A percentile compares a stretch with the other conserved stretches of the same genome.
Evolutionary conservation across 148 eudicot species (phyloP).

Genomic region (Spergularia bocconei): DNA sequence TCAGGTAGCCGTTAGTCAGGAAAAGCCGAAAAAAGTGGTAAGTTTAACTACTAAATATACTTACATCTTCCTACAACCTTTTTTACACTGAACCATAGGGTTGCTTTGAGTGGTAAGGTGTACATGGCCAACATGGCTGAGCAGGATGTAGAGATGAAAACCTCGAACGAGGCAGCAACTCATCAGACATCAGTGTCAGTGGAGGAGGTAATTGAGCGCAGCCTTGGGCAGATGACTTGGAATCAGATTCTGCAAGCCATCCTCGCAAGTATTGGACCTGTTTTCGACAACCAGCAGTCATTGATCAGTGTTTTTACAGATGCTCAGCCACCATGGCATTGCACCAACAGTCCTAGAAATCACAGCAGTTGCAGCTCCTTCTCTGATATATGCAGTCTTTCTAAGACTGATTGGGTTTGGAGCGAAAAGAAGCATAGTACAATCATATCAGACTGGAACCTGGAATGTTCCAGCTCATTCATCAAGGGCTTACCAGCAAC

Average conservation of each 20-base stretch:
- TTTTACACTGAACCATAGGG: neutral
- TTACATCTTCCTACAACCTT: neutral
- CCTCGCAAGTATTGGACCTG: conserved; percentile 19
- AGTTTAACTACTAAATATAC: too few relatives aligned
- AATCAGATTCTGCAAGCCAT: conserved; percentile 27
- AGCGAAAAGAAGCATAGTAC: conserved; percentile 3
- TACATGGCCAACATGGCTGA: conserved; percentile 25
- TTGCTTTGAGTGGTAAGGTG: neutral
- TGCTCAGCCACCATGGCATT: conserved; percentile 29
- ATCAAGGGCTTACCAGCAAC: conserved; percentile 27
- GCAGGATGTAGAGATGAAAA: conserved; percentile 4
- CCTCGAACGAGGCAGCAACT: neutral
- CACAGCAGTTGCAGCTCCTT: conserved; percentile 2
- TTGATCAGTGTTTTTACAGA: conserved; percentile 29
- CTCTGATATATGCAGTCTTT: conserved; percentile 15
- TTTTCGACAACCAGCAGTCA: conserved; percentile 31
- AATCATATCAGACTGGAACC: conserved; percentile 26
- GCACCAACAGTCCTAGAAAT: neutral
- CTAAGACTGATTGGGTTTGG: conserved; percentile 26
- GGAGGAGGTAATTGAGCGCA: conserved; percentile 29
- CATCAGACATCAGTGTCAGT: conserved; percentile 7
- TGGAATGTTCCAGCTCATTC: conserved; percentile 25
- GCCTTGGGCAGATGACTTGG: conserved; percentile 24
- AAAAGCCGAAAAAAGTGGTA: too few relatives aligned
- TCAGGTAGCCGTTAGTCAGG: too few relatives aligned